phyloP scores from a whole-genome alignment of 805 yeast genomes.

The Nakazawaea wickerhamii region DNA sequence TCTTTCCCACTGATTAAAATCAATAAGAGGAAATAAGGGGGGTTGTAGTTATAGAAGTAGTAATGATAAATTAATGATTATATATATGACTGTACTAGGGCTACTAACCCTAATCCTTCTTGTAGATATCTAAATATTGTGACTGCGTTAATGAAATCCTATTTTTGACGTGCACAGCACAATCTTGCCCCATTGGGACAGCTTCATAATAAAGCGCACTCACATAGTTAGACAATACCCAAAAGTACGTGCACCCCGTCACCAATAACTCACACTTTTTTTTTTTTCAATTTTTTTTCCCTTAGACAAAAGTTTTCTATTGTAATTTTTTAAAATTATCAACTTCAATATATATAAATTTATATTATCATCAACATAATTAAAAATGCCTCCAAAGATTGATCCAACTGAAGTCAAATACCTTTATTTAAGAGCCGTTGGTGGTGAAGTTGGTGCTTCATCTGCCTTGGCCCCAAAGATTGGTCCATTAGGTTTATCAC shows the following conservation, averaged over 20 bases:
- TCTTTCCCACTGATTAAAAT: conserved; percentile 39
- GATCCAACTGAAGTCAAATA: conserved; percentile 98
- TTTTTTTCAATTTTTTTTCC: not conserved
- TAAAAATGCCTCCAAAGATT: conserved; percentile 92
- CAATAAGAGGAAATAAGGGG: not conserved
- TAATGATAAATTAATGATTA: no score
- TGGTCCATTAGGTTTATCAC: conserved; percentile 99
- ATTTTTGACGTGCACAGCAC: no score
- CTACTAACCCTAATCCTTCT: not conserved
- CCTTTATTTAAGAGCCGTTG: conserved; percentile 99
- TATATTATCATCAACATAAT: no score
- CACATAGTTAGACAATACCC: no score
- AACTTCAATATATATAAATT: no score
- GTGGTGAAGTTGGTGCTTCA: conserved; percentile 99
- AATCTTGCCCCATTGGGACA: no score
- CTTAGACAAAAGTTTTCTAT: conserved; percentile 4
- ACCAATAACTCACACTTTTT: no score
- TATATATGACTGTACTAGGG: not conserved
- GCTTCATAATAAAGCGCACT: no score
- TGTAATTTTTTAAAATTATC: no score
- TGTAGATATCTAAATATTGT: not conserved
- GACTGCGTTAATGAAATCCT: no score
- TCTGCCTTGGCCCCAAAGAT: conserved; percentile 99
- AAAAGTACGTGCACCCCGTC: no score
- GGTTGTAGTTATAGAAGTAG: not conserved